These are phyloP conservation scores for Termitomyces sp. DNA, from an alignment of 768 basidiomycete genomes.

Conservation along the genomic window DNA sequence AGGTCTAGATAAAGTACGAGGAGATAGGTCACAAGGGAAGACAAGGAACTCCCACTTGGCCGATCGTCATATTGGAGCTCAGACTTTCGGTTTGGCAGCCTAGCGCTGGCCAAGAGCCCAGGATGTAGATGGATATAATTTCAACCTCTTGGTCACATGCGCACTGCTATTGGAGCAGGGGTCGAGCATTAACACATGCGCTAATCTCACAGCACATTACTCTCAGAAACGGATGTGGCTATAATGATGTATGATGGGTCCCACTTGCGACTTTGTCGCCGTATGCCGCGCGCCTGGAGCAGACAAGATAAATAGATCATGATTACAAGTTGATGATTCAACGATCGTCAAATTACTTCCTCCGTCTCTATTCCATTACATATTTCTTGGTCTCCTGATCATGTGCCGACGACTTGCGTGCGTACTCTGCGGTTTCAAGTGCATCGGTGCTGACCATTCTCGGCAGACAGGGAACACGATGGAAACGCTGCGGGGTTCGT, in stretches of 20 bases:
- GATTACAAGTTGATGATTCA: not conserved
- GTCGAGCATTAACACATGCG: slow-evolving; percentile 31
- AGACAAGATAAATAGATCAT: slow-evolving; percentile 16
- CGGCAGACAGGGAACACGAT: slow-evolving; percentile 70
- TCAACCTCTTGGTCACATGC: slow-evolving; percentile 27
- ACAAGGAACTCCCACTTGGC: not conserved
- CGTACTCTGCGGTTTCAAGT: slow-evolving; percentile 26
- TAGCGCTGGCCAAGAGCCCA: not conserved
- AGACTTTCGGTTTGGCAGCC: slow-evolving; percentile 4
- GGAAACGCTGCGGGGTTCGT: slow-evolving; percentile 66
- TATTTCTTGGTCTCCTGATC: slow-evolving; percentile 4
- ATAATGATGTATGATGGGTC: slow-evolving; percentile 17
- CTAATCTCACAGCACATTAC: slow-evolving; percentile 27
- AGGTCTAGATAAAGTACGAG: slow-evolving; percentile 5
- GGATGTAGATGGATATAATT: slow-evolving; percentile 12
- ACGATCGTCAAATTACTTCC: not conserved
- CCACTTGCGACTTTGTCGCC: slow-evolving; percentile 24
- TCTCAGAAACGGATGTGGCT: slow-evolving; percentile 27
- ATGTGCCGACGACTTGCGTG: slow-evolving; percentile 83
- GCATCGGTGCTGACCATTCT: slow-evolving; percentile 9
- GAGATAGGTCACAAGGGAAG: slow-evolving; percentile 7
- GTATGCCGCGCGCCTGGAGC: slow-evolving; percentile 21
- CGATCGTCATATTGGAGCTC: slow-evolving; percentile 12
- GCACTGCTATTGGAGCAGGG: slow-evolving; percentile 30
- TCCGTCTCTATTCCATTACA: slow-evolving; percentile 2